These are phyloP conservation scores for Gossypioides kirkii DNA, from an alignment of 345 rosid species.

Conservation along the genomic window DNA sequence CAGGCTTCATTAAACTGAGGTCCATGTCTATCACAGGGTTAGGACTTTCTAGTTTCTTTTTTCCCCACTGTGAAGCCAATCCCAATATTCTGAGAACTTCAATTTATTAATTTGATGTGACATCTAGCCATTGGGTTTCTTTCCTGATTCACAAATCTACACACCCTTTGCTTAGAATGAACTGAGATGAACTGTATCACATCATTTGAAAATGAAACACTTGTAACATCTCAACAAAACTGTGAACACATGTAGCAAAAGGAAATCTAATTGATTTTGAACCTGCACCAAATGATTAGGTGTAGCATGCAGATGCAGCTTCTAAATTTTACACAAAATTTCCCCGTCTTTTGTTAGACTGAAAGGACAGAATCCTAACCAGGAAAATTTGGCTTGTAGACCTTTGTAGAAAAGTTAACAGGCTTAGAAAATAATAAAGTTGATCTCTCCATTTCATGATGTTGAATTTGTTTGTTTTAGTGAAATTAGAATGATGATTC, in stretches of 20 bases:
- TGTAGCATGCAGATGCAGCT: neutral
- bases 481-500: neutral
- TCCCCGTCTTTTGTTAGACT: neutral
- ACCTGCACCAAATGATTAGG: neutral
- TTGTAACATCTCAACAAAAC: neutral
- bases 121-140: no score
- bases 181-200: neutral
- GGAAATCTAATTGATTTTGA: conserved; percentile 5
- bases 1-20: no score
- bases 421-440: neutral
- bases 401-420: neutral
- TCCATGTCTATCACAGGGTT: no score
- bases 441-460: neutral
- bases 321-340: neutral
- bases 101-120: no score
- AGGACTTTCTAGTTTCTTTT: no score
- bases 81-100: no score
- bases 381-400: conserved; percentile 6
- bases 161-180: neutral
- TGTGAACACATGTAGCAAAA: neutral
- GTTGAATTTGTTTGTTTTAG: neutral
- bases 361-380: neutral
- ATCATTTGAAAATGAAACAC: neutral
- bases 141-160: no score
- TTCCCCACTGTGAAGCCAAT: no score